Conservation (phyloP, 1,284 basidiomycete species). For the Chalciporus sp. region DNA sequence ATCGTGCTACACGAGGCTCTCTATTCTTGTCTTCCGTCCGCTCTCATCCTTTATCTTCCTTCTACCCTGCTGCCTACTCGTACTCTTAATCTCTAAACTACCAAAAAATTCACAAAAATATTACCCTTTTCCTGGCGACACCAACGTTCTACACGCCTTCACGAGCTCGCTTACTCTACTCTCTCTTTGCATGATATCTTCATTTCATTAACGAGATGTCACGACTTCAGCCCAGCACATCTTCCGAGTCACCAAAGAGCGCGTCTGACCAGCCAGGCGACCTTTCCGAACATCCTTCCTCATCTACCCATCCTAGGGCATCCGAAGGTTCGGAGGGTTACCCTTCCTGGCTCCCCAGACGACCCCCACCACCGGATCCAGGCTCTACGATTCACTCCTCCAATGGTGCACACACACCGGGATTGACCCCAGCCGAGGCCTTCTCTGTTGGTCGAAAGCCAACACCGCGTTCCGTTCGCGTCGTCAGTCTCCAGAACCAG, state of each 20-base stretch:
- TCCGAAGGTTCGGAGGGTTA: constrained; percentile 68
- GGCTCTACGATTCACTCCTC: constrained; percentile 68
- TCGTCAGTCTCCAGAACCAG: constrained; percentile 63
- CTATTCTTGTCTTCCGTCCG: constrained; percentile 24
- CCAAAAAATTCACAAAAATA: constrained; percentile 19
- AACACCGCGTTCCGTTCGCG: constrained; percentile 75
- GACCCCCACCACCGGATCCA: constrained; percentile 75
- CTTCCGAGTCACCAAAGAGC: constrained; percentile 39
- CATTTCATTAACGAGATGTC: constrained; percentile 47
- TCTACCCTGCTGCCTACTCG: constrained; percentile 7
- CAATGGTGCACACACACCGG: constrained; percentile 43
- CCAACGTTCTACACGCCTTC: constrained; percentile 32
- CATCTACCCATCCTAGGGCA: constrained; percentile 37
- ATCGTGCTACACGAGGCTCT: constrained; percentile 47
- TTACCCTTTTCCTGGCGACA: constrained; percentile 34
- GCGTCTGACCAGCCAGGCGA: constrained; percentile 33
- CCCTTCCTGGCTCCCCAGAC: constrained; percentile 77
- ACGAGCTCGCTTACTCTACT: constrained; percentile 34
- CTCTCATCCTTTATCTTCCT: constrained; percentile 17
- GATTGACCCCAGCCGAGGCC: constrained; percentile 43
- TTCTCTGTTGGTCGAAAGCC: constrained; percentile 65
- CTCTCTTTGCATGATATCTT: constrained; percentile 31
- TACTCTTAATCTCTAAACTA: constrained; percentile 17
- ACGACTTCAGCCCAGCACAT: constrained; percentile 43
- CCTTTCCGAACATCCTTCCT: constrained; percentile 38